Evolutionary conservation across 2,329 filamentous ascomycete genomes (phyloP).

Genomic region (Cercospora zeae-maydis): DNA sequence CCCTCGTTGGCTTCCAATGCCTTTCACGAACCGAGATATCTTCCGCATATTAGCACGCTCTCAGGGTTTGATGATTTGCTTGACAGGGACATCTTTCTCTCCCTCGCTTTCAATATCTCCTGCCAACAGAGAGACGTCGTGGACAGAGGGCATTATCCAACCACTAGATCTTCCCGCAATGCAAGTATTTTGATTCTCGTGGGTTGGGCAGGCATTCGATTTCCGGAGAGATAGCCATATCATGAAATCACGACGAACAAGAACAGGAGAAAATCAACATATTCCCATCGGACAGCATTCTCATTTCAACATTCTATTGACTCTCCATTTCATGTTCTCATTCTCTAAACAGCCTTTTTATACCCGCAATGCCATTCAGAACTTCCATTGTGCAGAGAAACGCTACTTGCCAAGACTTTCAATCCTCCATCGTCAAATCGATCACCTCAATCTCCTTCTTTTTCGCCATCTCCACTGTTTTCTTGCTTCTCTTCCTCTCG

Average conservation of each 20-base stretch:
- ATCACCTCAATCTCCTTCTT: not conserved
- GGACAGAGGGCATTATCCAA: too few species aligned
- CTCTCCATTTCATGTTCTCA: not conserved
- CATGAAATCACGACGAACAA: not conserved
- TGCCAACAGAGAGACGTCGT: too few species aligned
- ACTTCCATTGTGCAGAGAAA: not conserved
- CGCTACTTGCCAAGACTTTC: too few species aligned
- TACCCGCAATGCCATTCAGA: not conserved
- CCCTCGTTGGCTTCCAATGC: too few species aligned
- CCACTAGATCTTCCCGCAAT: too few species aligned
- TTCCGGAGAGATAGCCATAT: not conserved
- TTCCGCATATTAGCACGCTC: too few species aligned
- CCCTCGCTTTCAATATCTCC: too few species aligned
- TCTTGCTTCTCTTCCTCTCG: not conserved
- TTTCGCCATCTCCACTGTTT: not conserved
- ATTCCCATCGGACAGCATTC: not conserved
- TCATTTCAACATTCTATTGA: not conserved
- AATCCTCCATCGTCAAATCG: not conserved
- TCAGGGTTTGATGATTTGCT: too few species aligned
- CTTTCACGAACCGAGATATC: too few species aligned
- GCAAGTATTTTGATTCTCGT: too few species aligned
- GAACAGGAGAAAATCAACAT: not conserved
- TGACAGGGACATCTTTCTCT: too few species aligned
- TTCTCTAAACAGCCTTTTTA: not conserved
- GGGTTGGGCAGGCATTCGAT: too few species aligned